Evolutionary conservation across 2,329 filamentous ascomycete species (phyloP).

Genomic region (Rhexocercosporidium sp.): DNA sequence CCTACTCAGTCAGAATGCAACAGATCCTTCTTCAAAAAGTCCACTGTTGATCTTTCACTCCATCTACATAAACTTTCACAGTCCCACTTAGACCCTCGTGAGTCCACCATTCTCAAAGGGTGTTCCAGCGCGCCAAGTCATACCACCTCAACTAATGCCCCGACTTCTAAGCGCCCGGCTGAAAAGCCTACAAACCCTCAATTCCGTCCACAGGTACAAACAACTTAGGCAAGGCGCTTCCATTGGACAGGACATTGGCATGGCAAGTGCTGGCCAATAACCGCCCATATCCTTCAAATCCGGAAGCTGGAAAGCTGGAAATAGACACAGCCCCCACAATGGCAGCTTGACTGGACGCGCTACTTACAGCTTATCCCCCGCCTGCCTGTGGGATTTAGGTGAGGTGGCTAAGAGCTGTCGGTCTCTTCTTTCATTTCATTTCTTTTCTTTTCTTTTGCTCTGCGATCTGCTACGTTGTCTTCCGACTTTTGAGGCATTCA

Average conservation of each 20-base stretch:
- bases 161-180: conserved; percentile 33
- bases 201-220: conserved; percentile 2
- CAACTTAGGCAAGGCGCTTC: conserved; percentile 3
- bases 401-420: conserved; percentile 15
- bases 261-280: conserved; percentile 21
- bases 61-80: background rate
- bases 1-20: too few species aligned
- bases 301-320: conserved; percentile 20
- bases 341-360: conserved; percentile 22
- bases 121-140: conserved; percentile 14
- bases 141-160: conserved; percentile 2
- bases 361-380: conserved; percentile 16
- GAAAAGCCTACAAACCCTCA: conserved; percentile 4
- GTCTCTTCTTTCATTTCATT: conserved; percentile 1
- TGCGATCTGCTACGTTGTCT: background rate
- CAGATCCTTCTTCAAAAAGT: background rate
- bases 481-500: background rate
- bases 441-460: too few species aligned
- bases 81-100: background rate
- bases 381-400: conserved; percentile 13
- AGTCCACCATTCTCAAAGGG: background rate
- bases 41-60: background rate
- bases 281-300: conserved; percentile 15
- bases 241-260: conserved; percentile 26
- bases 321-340: conserved; percentile 37